Evolutionary conservation across 306 rosid genomes (phyloP), one percentile per base, ranked within the genome.

Genomic region (Begonia loranthoides): DNA sequence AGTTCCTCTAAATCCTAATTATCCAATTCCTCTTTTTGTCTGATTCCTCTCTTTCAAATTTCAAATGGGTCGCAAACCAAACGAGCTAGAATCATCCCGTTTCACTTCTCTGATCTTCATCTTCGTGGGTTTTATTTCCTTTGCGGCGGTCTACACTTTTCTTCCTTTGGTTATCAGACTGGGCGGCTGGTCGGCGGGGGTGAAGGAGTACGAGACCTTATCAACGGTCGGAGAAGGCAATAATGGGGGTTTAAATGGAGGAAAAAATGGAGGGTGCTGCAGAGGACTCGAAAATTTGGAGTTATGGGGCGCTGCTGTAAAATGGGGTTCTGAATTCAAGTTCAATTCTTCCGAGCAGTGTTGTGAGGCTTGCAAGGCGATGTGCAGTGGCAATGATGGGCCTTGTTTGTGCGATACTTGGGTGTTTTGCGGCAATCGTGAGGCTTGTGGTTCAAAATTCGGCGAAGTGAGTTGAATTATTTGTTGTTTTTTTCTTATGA

Each of bases 281-380:
- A 68, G 83, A 51, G 97, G 97, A 52, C 61, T 83, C 62, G 84
- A 78, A 52, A 70, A 69, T 66, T 65, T 80, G 74, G 97, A 90
- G 75, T 79, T 82, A 4, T 90, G 97, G 97, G 97, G 97, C 41
- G 64, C 74, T 2, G 77, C 97, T 45, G 97, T 90, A 57, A 90
- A 85, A 68, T 90, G 95, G 95, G 95, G 95, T 52, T 79, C 97
- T 12, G 83, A 80, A 9, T 90, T 90, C 56, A 90, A 85, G 59
- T 80, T 80, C 70, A 82, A 82, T 54, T 76, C 64, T 49, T 78
- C 95, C 0, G 70, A 72, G 70, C 76, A 41, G 15, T 90, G 97
- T 60, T 90, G 97, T 46, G 59, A 74, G 58, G 94, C 95, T 5
- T 85, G 97, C 69, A 85, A 90, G 65, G 55, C 79, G 16, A 85